Evolutionary conservation across 345 rosid species (phyloP).

Genomic region (Moringa oleifera): DNA sequence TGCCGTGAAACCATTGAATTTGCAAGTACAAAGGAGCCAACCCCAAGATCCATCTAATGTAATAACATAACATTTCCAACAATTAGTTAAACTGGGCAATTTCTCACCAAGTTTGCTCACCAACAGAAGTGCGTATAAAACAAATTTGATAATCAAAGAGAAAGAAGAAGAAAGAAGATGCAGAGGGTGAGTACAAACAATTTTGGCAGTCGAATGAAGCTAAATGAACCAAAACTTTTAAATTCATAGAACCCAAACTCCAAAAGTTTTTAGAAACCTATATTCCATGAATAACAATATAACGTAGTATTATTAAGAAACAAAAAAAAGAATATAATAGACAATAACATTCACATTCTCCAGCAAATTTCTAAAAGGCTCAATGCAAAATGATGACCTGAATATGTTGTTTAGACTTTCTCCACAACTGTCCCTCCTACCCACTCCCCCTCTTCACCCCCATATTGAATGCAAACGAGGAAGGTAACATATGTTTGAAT

Average conservation of each 20-base stretch:
- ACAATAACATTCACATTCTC: too few relatives aligned
- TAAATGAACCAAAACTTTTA: background rate
- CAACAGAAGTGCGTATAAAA: background rate
- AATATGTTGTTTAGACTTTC: too few relatives aligned
- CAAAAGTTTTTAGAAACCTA: too few relatives aligned
- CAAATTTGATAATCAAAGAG: background rate
- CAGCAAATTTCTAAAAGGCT: background rate
- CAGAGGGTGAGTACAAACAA: background rate
- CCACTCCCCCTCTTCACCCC: too few relatives aligned
- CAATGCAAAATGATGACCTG: background rate
- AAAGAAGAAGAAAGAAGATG: too few relatives aligned
- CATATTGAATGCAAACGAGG: too few relatives aligned
- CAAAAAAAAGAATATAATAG: too few relatives aligned
- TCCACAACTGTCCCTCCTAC: too few relatives aligned
- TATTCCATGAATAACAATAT: too few relatives aligned
- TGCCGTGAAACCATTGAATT: conserved; percentile 79
- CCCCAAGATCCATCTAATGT: conserved; percentile 93
- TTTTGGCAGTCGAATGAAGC: background rate
- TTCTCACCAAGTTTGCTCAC: background rate
- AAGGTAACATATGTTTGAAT: too few relatives aligned
- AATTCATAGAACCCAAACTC: too few relatives aligned
- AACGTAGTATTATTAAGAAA: too few relatives aligned
- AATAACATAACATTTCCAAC: conserved; percentile 7
- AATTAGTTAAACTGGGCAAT: background rate
- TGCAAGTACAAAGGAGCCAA: conserved; percentile 81